Evolutionary conservation across 371 early-diverging fungal species (phyloP).

Genomic region (Lichtheimia hyalospora): DNA sequence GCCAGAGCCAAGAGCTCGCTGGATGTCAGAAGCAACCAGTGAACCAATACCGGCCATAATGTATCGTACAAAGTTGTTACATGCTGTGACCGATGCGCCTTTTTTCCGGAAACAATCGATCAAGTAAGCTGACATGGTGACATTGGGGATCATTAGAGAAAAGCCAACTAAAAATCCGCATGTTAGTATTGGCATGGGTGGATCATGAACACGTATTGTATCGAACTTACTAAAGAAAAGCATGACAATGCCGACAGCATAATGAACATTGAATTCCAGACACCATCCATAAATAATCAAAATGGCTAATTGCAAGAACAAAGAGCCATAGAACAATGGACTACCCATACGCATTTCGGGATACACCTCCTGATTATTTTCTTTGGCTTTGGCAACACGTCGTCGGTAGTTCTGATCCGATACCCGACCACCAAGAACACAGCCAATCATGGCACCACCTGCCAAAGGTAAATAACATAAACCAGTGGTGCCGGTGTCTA

Average conservation of each 20-base stretch:
- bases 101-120: constrained; percentile 38
- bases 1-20: constrained; percentile 28
- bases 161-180: constrained; percentile 24
- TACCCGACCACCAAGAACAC: constrained; percentile 31
- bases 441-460: constrained; percentile 31
- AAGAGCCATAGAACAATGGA: constrained; percentile 18
- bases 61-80: constrained; percentile 40
- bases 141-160: constrained; percentile 31
- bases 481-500: constrained; percentile 31
- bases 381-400: constrained; percentile 21
- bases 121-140: constrained; percentile 33
- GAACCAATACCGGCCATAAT: constrained; percentile 38
- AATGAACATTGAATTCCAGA: constrained; percentile 34
- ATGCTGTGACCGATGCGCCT: constrained; percentile 44
- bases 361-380: constrained; percentile 7
- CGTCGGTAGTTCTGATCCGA: constrained; percentile 31
- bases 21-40: constrained; percentile 29
- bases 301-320: constrained; percentile 16
- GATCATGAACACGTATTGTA: background rate
- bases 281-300: constrained; percentile 46
- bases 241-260: constrained; percentile 35
- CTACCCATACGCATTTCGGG: constrained; percentile 42
- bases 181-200: background rate
- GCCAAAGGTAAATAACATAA: constrained; percentile 38
- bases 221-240: constrained; percentile 34